A percentile compares a stretch with the other conserved stretches of the same genome.
Evolutionary conservation across 768 basidiomycete genomes (phyloP).

Genomic region (Naematelia aurantialba): DNA sequence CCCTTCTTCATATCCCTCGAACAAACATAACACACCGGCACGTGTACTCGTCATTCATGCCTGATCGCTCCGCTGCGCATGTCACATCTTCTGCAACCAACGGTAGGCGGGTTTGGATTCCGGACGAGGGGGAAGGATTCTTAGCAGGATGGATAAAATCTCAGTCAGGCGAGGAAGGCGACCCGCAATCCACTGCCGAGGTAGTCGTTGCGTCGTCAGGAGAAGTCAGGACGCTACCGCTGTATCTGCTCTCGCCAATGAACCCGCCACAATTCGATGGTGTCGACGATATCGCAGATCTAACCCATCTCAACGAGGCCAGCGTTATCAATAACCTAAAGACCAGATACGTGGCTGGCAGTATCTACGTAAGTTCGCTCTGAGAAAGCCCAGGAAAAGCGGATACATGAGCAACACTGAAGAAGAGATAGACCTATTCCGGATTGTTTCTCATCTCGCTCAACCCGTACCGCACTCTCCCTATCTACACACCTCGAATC

Average conservation of each 20-base stretch:
- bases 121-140: conserved; percentile 87
- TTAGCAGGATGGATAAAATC: conserved; percentile 88
- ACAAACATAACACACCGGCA: too few relatives aligned
- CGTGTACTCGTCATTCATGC: neutral
- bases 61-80: conserved; percentile 6
- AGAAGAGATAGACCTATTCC: conserved; percentile 57
- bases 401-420: neutral
- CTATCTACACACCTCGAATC: conserved; percentile 64
- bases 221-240: conserved; percentile 69
- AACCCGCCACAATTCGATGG: conserved; percentile 98
- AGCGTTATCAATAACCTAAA: conserved; percentile 98
- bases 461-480: conserved; percentile 90
- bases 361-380: conserved; percentile 45
- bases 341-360: conserved; percentile 74
- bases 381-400: too few relatives aligned
- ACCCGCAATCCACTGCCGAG: conserved; percentile 57
- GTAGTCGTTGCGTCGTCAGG: conserved; percentile 79
- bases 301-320: conserved; percentile 96
- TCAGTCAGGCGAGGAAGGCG: conserved; percentile 59
- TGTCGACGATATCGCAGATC: conserved; percentile 94
- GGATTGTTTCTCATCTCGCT: conserved; percentile 97
- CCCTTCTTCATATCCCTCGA: neutral
- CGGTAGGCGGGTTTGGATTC: conserved; percentile 79
- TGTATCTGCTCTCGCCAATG: conserved; percentile 87
- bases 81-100: conserved; percentile 12